Evolutionary conservation across 2,329 filamentous ascomycete genomes (phyloP).

Genomic region (Talaromyces albobiverticillius): DNA sequence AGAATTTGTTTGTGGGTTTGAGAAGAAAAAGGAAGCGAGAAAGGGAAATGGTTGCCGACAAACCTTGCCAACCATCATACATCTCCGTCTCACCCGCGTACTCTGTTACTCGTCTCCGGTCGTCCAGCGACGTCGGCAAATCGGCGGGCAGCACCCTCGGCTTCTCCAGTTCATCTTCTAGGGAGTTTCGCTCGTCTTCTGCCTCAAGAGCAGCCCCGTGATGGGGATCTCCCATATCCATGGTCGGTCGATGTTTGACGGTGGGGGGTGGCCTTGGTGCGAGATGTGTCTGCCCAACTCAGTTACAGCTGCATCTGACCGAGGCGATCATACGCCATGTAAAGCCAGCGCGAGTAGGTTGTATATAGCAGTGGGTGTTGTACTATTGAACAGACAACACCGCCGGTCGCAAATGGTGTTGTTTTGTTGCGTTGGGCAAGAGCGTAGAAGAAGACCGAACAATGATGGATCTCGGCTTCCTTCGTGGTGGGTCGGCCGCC

Average conservation of each 20-base stretch:
- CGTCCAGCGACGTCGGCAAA: constrained; percentile 86
- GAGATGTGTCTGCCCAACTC: constrained; percentile 5
- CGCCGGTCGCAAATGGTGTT: background rate
- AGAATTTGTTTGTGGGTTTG: background rate
- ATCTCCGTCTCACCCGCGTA: constrained; percentile 86
- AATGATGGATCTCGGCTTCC: background rate
- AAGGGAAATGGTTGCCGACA: constrained; percentile 26
- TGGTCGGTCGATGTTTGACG: background rate
- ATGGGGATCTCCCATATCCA: constrained; percentile 22
- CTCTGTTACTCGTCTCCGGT: constrained; percentile 67
- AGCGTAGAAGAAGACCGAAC: background rate
- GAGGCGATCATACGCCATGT: constrained; percentile 10
- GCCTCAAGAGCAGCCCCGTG: constrained; percentile 23
- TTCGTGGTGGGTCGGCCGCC: background rate
- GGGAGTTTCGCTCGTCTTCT: constrained; percentile 9
- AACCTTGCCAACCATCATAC: constrained; percentile 98
- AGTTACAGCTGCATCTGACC: constrained; percentile 8
- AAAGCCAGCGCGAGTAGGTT: background rate
- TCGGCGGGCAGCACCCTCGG: constrained; percentile 67
- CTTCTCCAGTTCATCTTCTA: constrained; percentile 17
- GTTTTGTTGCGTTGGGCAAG: background rate
- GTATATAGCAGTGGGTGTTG: background rate
- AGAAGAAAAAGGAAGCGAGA: background rate
- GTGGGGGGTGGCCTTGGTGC: background rate
- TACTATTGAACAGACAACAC: background rate